Evolutionary conservation across 768 basidiomycete species (phyloP), one percentile per base, ranked within the genome.

Genomic region (Pseudohyphozyma bogoriensis): DNA sequence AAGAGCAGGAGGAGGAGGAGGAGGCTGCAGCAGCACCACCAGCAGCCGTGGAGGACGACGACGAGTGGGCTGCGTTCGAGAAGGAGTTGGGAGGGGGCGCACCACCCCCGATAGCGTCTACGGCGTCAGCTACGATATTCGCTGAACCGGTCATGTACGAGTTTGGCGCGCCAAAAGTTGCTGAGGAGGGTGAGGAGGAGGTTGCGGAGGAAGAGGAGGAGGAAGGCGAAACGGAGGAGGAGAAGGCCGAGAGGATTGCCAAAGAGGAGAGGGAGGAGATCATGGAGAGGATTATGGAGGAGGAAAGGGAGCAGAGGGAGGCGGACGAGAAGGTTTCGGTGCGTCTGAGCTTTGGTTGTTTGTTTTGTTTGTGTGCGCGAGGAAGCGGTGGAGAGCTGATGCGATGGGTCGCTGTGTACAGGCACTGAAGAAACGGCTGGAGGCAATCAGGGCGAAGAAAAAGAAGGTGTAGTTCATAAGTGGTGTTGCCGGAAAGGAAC

Each of bases 261-360:
- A 18, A 10, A 15, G 55, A 56, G 28, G 55, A 56, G 29, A 15
- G 44, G 44, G 55, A 56, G 31, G 55, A 56, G 36, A 56, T 56
- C 18, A 56, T 54, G 40, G 29, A 42, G 39, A 11, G 58, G 35
- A 46, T 59, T 11, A 31, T 44, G 35, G 59, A 55, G 42, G 59
- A 60, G 40, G 59, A 60, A 42, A 18, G 59, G 24, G 59, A 60
- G 40, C 59, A 60, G 54, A 42, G 24, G 36, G 64, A 65, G 53
- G 64, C 64, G 7, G 64, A 65, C 24, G 59, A 61, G 35, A 65
- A 65, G 37, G 64, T 65, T 8, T 35, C 52, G 36, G 66, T 61
- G 39, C 22, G 66, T 66, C 8, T 2, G 18, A 3, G 4, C 35
- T 31, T 16, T 4, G 20, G 33, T 20, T 37, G n/a, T 37, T 15